Evolutionary conservation across 163 green algal genomes (phyloP).

Genomic region (Chlorella variabilis): DNA sequence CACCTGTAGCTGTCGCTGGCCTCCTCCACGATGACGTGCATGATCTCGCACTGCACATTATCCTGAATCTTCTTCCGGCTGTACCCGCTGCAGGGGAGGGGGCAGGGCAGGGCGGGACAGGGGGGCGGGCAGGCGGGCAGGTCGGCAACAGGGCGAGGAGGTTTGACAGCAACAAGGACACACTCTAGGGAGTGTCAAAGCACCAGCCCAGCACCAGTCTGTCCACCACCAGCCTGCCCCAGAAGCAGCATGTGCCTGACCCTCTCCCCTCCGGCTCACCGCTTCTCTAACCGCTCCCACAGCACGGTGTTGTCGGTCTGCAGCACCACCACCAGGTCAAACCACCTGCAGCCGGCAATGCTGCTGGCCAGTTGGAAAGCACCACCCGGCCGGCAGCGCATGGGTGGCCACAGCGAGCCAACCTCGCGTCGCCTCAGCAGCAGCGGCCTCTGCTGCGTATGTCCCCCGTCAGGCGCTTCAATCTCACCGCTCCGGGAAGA

Average conservation of each 20-base stretch:
- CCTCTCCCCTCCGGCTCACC: constrained; percentile 45
- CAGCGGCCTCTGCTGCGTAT: neutral
- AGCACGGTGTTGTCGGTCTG: constrained; percentile 94
- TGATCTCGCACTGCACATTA: constrained; percentile 99
- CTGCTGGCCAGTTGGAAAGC: too few species aligned
- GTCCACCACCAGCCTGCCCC: neutral
- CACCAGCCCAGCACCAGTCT: too few species aligned
- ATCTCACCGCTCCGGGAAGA: constrained; percentile 93
- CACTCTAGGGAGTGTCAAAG: too few species aligned
- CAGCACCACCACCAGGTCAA: constrained; percentile 97
- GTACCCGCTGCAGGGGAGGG: constrained; percentile 76
- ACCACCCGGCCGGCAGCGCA: too few species aligned
- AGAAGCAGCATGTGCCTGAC: too few species aligned
- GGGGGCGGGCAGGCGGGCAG: neutral
- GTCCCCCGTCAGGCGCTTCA: too few species aligned
- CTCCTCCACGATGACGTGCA: constrained; percentile 96
- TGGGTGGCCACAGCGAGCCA: neutral
- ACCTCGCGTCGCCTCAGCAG: too few species aligned
- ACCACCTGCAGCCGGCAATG: constrained; percentile 94
- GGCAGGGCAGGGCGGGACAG: neutral
- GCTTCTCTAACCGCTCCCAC: constrained; percentile 88
- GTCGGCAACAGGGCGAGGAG: neutral
- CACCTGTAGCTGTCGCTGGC: constrained; percentile 91
- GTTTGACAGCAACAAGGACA: too few species aligned
- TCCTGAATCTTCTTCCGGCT: constrained; percentile 88